These are phyloP conservation scores for Jatropha podagrica DNA, from an alignment of 441 rosid genomes.

Conservation along the genomic window DNA sequence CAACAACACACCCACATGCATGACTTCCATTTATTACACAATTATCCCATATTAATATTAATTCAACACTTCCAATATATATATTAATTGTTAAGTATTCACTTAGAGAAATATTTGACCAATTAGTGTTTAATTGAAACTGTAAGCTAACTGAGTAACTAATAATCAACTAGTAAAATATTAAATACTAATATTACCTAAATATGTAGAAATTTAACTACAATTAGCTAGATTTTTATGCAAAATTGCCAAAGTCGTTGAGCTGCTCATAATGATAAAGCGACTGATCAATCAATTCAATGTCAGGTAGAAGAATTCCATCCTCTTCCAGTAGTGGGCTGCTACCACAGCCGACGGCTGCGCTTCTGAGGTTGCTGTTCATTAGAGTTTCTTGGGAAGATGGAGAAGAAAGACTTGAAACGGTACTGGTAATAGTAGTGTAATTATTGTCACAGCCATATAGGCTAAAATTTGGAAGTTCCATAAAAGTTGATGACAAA, in stretches of 20 bases:
- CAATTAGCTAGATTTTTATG: background rate
- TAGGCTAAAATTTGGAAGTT: background rate
- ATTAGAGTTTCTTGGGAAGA: background rate
- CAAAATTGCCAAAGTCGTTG: constrained; percentile 2
- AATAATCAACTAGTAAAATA: background rate
- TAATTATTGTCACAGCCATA: constrained; percentile 1
- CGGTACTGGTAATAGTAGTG: background rate
- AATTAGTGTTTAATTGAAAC: background rate
- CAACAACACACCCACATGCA: background rate
- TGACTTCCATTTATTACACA: background rate
- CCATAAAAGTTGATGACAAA: background rate
- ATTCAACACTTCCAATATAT: no score
- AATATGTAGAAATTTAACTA: background rate
- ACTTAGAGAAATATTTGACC: background rate
- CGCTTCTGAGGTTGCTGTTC: background rate
- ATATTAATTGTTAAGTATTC: no score
- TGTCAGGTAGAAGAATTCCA: background rate
- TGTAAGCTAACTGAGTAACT: background rate
- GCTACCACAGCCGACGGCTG: background rate
- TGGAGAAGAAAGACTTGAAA: no score
- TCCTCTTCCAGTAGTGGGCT: background rate
- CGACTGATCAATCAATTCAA: constrained; percentile 6
- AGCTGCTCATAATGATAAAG: background rate
- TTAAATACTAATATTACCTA: background rate
- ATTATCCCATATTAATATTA: no score